Base-by-base conservation (phyloP, 108 stramenopile species). In the Mediolabrus comicus region DNA sequence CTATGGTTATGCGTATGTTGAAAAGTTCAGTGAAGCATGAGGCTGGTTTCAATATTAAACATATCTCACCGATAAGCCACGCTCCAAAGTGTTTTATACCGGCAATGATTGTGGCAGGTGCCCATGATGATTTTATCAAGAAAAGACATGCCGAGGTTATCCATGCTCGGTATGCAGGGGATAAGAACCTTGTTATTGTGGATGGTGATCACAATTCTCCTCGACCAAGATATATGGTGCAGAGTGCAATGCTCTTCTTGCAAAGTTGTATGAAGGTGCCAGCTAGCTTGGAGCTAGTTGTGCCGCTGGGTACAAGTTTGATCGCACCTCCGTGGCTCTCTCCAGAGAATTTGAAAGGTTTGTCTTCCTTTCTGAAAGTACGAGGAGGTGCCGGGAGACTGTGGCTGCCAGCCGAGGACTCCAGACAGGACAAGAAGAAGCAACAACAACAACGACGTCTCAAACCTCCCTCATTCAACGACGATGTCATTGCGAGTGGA, bases 151-250 rank as follows among this genome's bases (percentile, higher is more conserved):
- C 81, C 24, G 72, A 81, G 62, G 41, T 58, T 8, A 67, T 91
- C 9, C 78, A 87, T 63, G 71, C 67, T 35, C 67, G 63, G 26
- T 92, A 92, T 60, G 88, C 83, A 5, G 90, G 90, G 10, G 90
- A 94, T 62, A 92, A 89, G 65, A 92, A 92, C 59, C 51, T 88
- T 27, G 68, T 89, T 2, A 61, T 87, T 19, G 87, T 92, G 30
- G 88, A 92, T 43, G 90, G 90, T 9, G 90, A 92, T 74, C 90
- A 92, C 87, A 92, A 89, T 68, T 72, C 71, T 36, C 81, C 81
- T 26, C 81, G 90, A 5, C 90, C 90, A 32, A 59, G 77, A 53
- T 78, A 55, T 53, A 28, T 78, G 35, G 54, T 57, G 30, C 77
- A 78, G 34, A 41, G 53, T 10, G 74, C 74, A 8, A 72, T 74